Evolutionary conservation across 768 basidiomycete genomes (phyloP).

Genomic region (Terana coerulea): DNA sequence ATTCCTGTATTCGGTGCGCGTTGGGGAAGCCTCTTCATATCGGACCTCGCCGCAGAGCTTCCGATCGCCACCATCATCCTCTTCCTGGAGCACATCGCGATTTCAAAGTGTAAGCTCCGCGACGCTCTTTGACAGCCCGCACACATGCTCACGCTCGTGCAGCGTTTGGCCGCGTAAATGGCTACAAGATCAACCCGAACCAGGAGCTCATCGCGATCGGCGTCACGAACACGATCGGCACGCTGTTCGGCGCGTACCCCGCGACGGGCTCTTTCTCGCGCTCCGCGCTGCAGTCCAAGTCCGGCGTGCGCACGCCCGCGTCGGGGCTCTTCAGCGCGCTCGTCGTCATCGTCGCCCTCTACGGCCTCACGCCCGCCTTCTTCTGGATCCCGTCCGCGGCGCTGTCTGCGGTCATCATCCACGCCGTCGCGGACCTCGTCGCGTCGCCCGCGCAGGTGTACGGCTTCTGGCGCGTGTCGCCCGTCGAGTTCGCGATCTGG

Average conservation of each 20-base stretch:
- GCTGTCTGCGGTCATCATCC: constrained; percentile 89
- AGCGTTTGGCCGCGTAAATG: constrained; percentile 92
- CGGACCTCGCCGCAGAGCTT: constrained; percentile 43
- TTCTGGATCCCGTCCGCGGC: constrained; percentile 79
- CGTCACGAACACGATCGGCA: constrained; percentile 89
- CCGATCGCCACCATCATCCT: constrained; percentile 85
- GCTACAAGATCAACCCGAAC: constrained; percentile 89
- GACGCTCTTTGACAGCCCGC: not conserved
- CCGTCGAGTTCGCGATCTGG: constrained; percentile 89
- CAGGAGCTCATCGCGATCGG: constrained; percentile 96
- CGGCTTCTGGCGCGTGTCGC: constrained; percentile 89
- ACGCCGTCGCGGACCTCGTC: constrained; percentile 83
- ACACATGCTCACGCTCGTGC: not conserved
- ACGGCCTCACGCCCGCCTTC: constrained; percentile 89
- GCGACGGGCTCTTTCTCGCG: constrained; percentile 97
- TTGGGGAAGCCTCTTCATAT: not conserved
- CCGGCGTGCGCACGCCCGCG: constrained; percentile 89
- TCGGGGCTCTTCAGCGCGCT: constrained; percentile 81
- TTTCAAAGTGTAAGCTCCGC: constrained; percentile 68
- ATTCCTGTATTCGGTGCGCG: not conserved
- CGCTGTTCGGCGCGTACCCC: constrained; percentile 86
- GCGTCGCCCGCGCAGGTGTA: constrained; percentile 80
- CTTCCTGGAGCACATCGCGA: constrained; percentile 92
- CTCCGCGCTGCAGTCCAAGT: constrained; percentile 90
- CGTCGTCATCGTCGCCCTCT: constrained; percentile 88